Evolutionary conservation across 108 stramenopile species (phyloP), one percentile per base, ranked within the genome.

Genomic region (Skeletonema marinoi): DNA sequence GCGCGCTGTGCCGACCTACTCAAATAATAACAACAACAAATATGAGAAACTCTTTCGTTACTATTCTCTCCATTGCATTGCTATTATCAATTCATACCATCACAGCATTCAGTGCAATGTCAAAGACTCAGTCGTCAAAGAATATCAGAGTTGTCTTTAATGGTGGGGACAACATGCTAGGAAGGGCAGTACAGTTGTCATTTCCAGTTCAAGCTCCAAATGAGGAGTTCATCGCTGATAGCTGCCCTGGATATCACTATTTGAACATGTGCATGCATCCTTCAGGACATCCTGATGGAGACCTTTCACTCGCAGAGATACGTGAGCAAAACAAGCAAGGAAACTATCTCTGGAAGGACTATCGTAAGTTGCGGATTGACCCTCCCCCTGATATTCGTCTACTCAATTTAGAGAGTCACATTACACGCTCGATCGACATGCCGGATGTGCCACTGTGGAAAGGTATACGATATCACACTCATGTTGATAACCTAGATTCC

Each of bases 131-230:
- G 13, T 13, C 12, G 41, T 42, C 41, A 10, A 59, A 59, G 63
- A 14, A 35, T 10, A 11, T 73, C n/a, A 63, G 72, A n/a, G 64
- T 73, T 12, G 8, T 73, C 32, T 66, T 73, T n/a, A 65, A 73
- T 32, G 72, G 72, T 33, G 72, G 72, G 41, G 72, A 73, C 19
- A 73, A 73, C 66, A 73, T 73, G 72, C 72, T 73, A 6, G 72
- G 72, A 13, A 48, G 72, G 33, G 72, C 72, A 14, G 65, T 73
- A 9, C 72, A 73, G n/a, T 19, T 73, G 42, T 38, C 72, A 4
- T 66, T 44, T 65, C 65, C 44, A 3, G 16, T 10, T 2, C 64
- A 66, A 66, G 33, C 48, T 66, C 63, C 48, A 16, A 14, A 21
- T 33, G 72, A 73, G n/a, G 64, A 21, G 31, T 31, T 51, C n/a